Evolutionary conservation across 306 rosid species (phyloP).

Genomic region (Boehmeria nivea): DNA sequence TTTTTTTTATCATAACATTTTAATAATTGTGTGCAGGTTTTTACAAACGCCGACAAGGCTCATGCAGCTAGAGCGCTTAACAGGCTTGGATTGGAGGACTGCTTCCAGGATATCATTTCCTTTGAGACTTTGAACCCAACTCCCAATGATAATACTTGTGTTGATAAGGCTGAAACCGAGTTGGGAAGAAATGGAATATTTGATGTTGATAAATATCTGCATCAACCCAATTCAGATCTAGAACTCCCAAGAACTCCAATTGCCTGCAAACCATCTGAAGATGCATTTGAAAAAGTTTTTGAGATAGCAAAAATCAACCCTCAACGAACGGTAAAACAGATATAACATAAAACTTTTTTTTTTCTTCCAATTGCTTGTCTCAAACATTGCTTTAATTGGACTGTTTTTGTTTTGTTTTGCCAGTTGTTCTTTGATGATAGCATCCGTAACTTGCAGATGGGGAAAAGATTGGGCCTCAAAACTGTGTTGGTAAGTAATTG

Average conservation of each 20-base stretch:
- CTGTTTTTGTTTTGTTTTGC: background rate
- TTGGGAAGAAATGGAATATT: constrained; percentile 18
- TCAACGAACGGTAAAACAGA: constrained; percentile 52
- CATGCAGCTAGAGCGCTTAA: constrained; percentile 57
- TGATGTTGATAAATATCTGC: constrained; percentile 29
- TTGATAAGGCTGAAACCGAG: constrained; percentile 12
- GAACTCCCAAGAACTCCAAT: constrained; percentile 55
- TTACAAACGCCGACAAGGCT: constrained; percentile 55
- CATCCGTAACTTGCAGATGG: constrained; percentile 52
- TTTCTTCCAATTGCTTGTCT: background rate
- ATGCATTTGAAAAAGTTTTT: constrained; percentile 56
- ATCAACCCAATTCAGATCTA: constrained; percentile 28
- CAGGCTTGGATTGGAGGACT: constrained; percentile 80
- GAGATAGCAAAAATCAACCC: constrained; percentile 64
- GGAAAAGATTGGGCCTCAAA: constrained; percentile 56
- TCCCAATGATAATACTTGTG: background rate
- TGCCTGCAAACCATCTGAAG: constrained; percentile 75
- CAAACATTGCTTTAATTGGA: background rate
- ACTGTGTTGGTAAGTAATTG: constrained; percentile 56
- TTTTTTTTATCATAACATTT: constrained; percentile 2
- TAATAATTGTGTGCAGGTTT: constrained; percentile 38
- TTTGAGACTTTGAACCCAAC: constrained; percentile 76
- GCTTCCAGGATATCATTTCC: constrained; percentile 59
- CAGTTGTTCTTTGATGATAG: constrained; percentile 90
- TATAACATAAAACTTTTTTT: background rate